Conservation (phyloP, 2,329 filamentous ascomycete genomes). For the Pyrenophora graminea region DNA sequence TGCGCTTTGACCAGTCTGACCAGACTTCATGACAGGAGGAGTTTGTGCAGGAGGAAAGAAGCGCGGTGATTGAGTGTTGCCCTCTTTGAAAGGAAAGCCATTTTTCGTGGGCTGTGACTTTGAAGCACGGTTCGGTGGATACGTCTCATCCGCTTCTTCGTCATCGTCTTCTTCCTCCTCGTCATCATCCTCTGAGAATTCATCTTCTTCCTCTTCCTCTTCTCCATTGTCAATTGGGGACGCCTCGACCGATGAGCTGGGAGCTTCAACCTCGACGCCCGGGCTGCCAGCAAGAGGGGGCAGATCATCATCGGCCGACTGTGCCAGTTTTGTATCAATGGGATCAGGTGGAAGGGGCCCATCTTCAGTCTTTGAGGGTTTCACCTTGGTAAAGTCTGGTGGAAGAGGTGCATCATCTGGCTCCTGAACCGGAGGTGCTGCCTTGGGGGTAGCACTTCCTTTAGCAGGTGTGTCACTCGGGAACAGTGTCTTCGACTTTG, state of each 20-base stretch:
- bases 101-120: slow-evolving; percentile 19
- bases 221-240: slow-evolving; percentile 37
- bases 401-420: slow-evolving; percentile 45
- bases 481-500: slow-evolving; percentile 28
- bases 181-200: slow-evolving; percentile 39
- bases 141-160: slow-evolving; percentile 51
- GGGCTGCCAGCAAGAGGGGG: slow-evolving; percentile 55
- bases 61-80: slow-evolving; percentile 27
- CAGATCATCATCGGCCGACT: slow-evolving; percentile 45
- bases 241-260: slow-evolving; percentile 40
- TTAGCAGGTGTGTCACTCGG: slow-evolving; percentile 23
- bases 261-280: slow-evolving; percentile 49
- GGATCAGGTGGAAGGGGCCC: slow-evolving; percentile 46
- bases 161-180: slow-evolving; percentile 49
- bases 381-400: slow-evolving; percentile 40
- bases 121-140: slow-evolving; percentile 26
- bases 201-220: slow-evolving; percentile 33
- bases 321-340: slow-evolving; percentile 32
- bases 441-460: slow-evolving; percentile 34
- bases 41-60: slow-evolving; percentile 40
- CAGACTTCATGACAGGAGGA: slow-evolving; percentile 35
- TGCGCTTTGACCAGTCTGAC: slow-evolving; percentile 23
- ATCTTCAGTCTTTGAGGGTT: slow-evolving; percentile 33
- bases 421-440: slow-evolving; percentile 38
- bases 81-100: slow-evolving; percentile 27